Evolutionary conservation across 2,329 filamentous ascomycete species (phyloP).

Genomic region (Talaromyces sp.): DNA sequence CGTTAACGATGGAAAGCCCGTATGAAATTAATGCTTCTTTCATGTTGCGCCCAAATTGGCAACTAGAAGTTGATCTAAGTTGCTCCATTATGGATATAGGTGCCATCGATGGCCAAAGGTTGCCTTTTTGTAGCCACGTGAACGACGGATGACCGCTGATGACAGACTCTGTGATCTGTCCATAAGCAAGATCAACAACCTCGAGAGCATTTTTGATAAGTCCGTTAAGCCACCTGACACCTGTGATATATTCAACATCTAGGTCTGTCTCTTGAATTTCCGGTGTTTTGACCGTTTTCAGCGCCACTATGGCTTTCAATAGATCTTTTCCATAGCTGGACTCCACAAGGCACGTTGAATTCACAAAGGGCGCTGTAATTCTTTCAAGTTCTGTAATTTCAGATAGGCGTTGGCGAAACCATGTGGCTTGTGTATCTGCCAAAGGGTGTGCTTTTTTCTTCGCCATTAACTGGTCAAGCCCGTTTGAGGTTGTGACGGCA

Average conservation of each 20-base stretch:
- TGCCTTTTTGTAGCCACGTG: constrained; percentile 35
- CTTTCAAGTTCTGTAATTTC: constrained; percentile 1
- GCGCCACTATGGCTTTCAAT: neutral
- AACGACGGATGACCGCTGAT: neutral
- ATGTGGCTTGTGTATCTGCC: neutral
- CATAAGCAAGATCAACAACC: neutral
- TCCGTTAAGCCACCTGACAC: neutral
- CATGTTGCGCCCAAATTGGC: constrained; percentile 27
- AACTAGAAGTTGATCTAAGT: constrained; percentile 29
- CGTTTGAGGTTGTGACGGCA: neutral
- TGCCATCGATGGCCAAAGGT: constrained; percentile 40
- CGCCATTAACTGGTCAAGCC: neutral
- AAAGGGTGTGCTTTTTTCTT: neutral
- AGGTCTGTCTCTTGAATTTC: neutral
- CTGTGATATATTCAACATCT: neutral
- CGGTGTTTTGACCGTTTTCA: neutral
- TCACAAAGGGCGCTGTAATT: neutral
- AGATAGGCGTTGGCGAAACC: neutral
- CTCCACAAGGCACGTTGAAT: neutral
- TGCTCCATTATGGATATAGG: constrained; percentile 38
- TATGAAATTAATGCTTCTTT: constrained; percentile 35
- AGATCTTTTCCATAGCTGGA: constrained; percentile 5
- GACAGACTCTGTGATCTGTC: neutral
- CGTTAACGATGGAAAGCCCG: constrained; percentile 32
- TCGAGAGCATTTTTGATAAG: neutral